Conservation (phyloP, 306 rosid genomes). For the Malus fusca region DNA sequence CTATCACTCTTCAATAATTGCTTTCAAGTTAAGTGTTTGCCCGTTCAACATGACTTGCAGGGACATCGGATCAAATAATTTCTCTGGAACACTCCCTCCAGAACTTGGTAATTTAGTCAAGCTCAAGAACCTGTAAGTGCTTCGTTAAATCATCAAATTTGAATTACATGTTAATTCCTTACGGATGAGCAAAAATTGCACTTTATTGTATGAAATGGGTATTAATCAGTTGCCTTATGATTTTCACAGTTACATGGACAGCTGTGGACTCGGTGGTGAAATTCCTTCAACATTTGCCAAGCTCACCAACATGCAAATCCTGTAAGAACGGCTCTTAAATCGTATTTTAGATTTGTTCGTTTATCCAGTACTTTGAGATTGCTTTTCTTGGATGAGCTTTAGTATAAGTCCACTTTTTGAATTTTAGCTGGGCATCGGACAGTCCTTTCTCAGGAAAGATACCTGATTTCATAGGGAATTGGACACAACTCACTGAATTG, state of each 20-base stretch:
- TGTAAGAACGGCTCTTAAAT: conserved; percentile 9
- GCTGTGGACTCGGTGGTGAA: conserved; percentile 15
- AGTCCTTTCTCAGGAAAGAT: conserved; percentile 20
- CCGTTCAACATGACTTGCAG: conserved; percentile 5
- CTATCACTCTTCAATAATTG: not conserved
- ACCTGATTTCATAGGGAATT: conserved; percentile 22
- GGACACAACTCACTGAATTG: conserved; percentile 3
- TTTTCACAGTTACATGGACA: conserved; percentile 6
- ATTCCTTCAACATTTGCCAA: conserved; percentile 19
- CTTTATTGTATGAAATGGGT: not conserved
- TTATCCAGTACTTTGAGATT: not conserved
- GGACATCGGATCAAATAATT: conserved; percentile 13
- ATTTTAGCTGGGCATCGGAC: conserved; percentile 12
- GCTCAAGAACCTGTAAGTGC: conserved; percentile 11
- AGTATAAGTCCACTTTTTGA: not conserved
- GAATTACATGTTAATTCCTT: not conserved
- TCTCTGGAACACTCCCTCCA: conserved; percentile 21
- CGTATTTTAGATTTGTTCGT: not conserved
- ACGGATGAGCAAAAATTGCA: not conserved
- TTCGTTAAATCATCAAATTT: not conserved
- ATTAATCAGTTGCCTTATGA: not conserved
- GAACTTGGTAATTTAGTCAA: conserved; percentile 22
- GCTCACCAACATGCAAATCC: not conserved
- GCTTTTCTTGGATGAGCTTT: no score
- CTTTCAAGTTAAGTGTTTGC: not conserved